phyloP scores from a whole-genome alignment of 371 early-diverging fungal genomes.

The Apophysomyces ossiformis region DNA sequence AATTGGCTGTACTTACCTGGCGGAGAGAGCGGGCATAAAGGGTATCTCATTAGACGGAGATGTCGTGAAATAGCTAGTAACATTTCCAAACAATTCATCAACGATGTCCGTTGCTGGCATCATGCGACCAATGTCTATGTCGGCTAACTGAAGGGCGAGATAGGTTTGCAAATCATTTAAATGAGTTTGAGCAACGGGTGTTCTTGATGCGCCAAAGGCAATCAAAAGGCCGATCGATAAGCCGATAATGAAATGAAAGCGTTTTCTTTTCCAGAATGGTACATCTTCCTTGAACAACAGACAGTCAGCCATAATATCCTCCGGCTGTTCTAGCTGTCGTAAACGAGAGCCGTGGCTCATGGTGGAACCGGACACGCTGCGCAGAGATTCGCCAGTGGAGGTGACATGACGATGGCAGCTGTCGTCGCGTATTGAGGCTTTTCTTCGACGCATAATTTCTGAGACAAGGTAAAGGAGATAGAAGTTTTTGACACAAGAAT shows the following conservation, averaged over 20 bases:
- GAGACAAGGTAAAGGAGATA: background rate
- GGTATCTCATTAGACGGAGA: conserved; percentile 48
- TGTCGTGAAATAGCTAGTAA: conserved; percentile 60
- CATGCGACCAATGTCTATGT: conserved; percentile 67
- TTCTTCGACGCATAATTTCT: conserved; percentile 1
- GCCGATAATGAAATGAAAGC: conserved; percentile 49
- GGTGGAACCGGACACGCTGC: background rate
- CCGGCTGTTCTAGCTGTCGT: conserved; percentile 18
- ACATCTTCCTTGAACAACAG: conserved; percentile 18
- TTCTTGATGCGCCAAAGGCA: conserved; percentile 32
- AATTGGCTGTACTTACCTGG: conserved; percentile 37
- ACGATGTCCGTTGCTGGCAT: conserved; percentile 72
- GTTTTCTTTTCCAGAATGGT: conserved; percentile 41
- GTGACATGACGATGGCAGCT: too few species aligned
- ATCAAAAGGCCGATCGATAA: conserved; percentile 30
- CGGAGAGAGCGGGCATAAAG: conserved; percentile 54
- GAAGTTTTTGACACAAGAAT: background rate
- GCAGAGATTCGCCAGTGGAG: background rate
- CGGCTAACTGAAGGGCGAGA: conserved; percentile 49
- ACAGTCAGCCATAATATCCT: conserved; percentile 36
- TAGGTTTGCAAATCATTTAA: conserved; percentile 46
- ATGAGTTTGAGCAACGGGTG: conserved; percentile 44
- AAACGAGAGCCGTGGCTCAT: background rate
- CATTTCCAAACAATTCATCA: conserved; percentile 71
- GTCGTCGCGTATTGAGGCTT: background rate